phyloP scores from a whole-genome alignment of 495 filamentous ascomycete species.

The Darksidea phi region DNA sequence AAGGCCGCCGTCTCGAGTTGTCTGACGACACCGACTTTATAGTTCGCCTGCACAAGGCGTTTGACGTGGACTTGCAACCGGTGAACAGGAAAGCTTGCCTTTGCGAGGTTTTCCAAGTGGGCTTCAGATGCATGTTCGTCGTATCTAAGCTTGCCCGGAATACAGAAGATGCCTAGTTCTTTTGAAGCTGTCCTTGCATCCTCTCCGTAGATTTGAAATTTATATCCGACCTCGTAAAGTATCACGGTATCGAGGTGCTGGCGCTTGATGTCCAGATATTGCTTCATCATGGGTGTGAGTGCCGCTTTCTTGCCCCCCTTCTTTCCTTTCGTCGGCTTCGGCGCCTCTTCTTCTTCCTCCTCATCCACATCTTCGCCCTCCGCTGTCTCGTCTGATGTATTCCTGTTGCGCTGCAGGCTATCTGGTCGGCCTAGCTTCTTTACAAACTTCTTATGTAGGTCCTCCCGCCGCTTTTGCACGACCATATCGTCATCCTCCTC shows the following conservation, averaged over 20 bases:
- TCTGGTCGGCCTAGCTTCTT: slow-evolving; percentile 84
- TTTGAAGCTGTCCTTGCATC: slow-evolving; percentile 89
- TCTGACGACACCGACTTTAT: slow-evolving; percentile 94
- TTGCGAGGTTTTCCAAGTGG: slow-evolving; percentile 88
- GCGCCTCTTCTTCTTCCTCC: slow-evolving; percentile 51
- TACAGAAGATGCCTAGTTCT: slow-evolving; percentile 92
- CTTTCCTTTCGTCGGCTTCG: slow-evolving; percentile 55
- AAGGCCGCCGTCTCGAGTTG: slow-evolving; percentile 98
- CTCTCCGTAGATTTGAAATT: slow-evolving; percentile 97
- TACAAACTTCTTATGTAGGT: slow-evolving; percentile 81
- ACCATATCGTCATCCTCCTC: slow-evolving; percentile 52
- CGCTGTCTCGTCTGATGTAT: slow-evolving; percentile 53
- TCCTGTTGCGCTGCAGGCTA: slow-evolving; percentile 61
- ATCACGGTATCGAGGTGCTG: slow-evolving; percentile 39
- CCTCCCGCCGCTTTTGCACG: slow-evolving; percentile 56
- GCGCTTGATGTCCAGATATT: slow-evolving; percentile 49
- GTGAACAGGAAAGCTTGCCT: slow-evolving; percentile 91
- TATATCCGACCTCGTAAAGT: slow-evolving; percentile 94
- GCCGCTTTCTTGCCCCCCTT: slow-evolving; percentile 69
- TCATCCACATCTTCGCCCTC: slow-evolving; percentile 40
- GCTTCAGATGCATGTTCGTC: slow-evolving; percentile 96
- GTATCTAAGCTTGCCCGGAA: slow-evolving; percentile 90
- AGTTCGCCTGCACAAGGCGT: slow-evolving; percentile 82
- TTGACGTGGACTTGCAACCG: slow-evolving; percentile 93
- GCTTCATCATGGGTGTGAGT: slow-evolving; percentile 91